Evolutionary conservation across 2,329 filamentous ascomycete species (phyloP).

Genomic region (Waltergamsia citrina): DNA sequence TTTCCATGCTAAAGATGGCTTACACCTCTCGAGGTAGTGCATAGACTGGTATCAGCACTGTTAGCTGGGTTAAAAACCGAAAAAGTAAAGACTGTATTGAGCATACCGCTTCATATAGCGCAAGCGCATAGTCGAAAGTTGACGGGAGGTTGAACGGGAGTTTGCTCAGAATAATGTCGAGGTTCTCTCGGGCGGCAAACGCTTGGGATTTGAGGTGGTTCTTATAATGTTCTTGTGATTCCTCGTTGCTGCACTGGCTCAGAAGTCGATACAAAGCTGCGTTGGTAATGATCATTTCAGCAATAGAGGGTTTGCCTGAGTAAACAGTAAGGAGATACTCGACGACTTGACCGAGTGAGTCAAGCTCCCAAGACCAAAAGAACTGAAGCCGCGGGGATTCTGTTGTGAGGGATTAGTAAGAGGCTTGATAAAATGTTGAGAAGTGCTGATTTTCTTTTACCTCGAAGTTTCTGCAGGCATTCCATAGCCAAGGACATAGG

Average conservation of each 20-base stretch:
- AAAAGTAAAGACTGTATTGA: too few relatives aligned
- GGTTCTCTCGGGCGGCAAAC: constrained; percentile 9
- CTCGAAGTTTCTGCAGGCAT: too few relatives aligned
- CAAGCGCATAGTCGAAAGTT: constrained; percentile 8
- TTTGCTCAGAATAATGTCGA: constrained; percentile 11
- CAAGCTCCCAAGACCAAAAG: too few relatives aligned
- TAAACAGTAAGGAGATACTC: too few relatives aligned
- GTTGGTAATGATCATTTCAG: constrained; percentile 12
- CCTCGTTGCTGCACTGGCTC: constrained; percentile 8
- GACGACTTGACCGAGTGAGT: too few relatives aligned
- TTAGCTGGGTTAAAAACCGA: background rate
- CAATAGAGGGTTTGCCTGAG: too few relatives aligned
- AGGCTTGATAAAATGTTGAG: too few relatives aligned
- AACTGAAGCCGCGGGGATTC: too few relatives aligned
- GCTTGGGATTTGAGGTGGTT: constrained; percentile 8
- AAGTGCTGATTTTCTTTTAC: too few relatives aligned
- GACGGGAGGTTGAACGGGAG: constrained; percentile 10
- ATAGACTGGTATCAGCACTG: constrained; percentile 1
- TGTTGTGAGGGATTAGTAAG: too few relatives aligned
- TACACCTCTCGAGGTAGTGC: constrained; percentile 11
- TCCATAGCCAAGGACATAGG: too few relatives aligned
- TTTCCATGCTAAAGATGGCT: constrained; percentile 11
- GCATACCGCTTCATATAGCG: constrained; percentile 11
- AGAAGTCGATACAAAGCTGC: constrained; percentile 11
- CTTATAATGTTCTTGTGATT: constrained; percentile 4